These are phyloP conservation scores for Phytophthora sp. DNA, from an alignment of 352 stramenopile species.

Conservation along the genomic window DNA sequence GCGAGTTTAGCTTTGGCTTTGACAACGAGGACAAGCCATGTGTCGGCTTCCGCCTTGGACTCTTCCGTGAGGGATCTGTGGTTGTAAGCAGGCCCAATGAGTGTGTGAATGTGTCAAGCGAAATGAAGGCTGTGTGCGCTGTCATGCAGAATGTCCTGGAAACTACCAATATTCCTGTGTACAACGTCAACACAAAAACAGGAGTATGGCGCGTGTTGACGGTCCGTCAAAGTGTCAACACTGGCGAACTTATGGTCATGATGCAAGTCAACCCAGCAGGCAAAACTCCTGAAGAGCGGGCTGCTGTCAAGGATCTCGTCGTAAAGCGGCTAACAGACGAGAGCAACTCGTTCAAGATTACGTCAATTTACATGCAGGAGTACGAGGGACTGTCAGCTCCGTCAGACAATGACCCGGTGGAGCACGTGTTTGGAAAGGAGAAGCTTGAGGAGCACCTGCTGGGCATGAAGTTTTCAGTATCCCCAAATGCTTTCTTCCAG, in stretches of 20 bases:
- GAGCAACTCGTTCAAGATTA: constrained; percentile 59
- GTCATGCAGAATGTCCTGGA: constrained; percentile 71
- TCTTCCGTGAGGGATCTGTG: constrained; percentile 82
- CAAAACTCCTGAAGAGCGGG: constrained; percentile 40
- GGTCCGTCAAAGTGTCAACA: constrained; percentile 70
- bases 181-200: constrained; percentile 69
- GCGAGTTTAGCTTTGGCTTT: constrained; percentile 96
- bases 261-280: constrained; percentile 70
- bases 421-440: constrained; percentile 69
- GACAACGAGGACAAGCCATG: constrained; percentile 77
- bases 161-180: constrained; percentile 64
- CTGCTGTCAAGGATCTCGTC: constrained; percentile 49
- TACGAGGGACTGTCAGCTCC: constrained; percentile 91
- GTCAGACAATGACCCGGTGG: constrained; percentile 88
- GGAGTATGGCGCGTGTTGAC: constrained; percentile 85
- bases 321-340: constrained; percentile 50
- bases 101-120: constrained; percentile 78
- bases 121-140: constrained; percentile 84
- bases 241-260: constrained; percentile 80
- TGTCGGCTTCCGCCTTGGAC: constrained; percentile 87
- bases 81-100: constrained; percentile 69
- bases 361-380: constrained; percentile 93
- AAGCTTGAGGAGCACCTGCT: constrained; percentile 88
- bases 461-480: constrained; percentile 91
- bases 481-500: constrained; percentile 94